Base-by-base conservation (phyloP, 768 basidiomycete species). In the Ramaria rubella region DNA sequence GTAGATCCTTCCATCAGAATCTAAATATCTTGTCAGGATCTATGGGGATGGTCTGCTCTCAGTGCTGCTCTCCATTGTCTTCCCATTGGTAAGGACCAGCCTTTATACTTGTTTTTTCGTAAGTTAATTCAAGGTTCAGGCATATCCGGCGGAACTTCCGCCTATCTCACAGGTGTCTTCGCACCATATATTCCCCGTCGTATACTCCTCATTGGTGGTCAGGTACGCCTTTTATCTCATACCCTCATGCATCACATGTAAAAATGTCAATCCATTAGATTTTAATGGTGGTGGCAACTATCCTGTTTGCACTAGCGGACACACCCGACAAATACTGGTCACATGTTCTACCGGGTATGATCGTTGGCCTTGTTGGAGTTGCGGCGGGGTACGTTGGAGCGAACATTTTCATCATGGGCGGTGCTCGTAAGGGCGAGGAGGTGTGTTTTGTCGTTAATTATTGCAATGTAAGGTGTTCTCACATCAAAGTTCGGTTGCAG, bases 381-480 rank as follows among this genome's bases (percentile, higher is more conserved):
- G 75, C 75, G 64, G 61, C 80, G 49, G 66, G 70, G 12, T 78
- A 63, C 63, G 77, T 66, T 12, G 40, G 21, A 11, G 43, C 44
- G 9, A 46, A 46, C 33, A 48, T 56, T 27, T 46, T 49, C 27
- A 49, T 56, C 31, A 34, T 56, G 44, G 31, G 15, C 15, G 44
- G 24, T 19, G 44, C 55, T 11, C 55, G 33, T 15, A 49, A 56
- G n/a, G 55, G 55, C 5, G 44, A 56, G 21, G 55, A 56, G 31
- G 52, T 54, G 26, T 19, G 52, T 44, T 21, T 2, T 21, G n/a
- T 19, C 23, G 19, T 24, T 5, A 23, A 30, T 43, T 14, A 42
- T 77, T 61, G 76, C n/a, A n/a, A n/a, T n/a, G 78, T 79, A 12
- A 72, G 81, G 34, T 75, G 82, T 66, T 73, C 70, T 57, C 72